Conservation (phyloP, 2,329 filamentous ascomycete species). For the Phialocephala subalpina region DNA sequence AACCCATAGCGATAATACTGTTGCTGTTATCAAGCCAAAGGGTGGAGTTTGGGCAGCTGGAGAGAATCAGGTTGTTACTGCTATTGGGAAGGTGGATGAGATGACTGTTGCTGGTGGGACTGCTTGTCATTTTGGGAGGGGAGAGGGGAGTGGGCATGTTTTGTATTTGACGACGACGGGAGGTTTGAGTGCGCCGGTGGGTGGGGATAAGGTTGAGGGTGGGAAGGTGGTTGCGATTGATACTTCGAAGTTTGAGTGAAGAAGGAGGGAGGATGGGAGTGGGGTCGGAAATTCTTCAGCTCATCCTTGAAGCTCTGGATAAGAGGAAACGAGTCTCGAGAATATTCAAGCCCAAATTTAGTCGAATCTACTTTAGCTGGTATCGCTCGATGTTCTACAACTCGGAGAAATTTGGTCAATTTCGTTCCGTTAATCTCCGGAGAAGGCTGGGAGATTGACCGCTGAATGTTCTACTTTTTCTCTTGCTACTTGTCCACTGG, state of each 20-base stretch:
- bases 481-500: too few relatives aligned
- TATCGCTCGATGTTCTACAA: too few relatives aligned
- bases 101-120: slow-evolving; percentile 31
- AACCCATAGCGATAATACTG: slow-evolving; percentile 13
- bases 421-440: too few relatives aligned
- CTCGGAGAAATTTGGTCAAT: too few relatives aligned
- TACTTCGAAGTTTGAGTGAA: slow-evolving; percentile 11
- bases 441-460: too few relatives aligned
- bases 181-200: slow-evolving; percentile 27
- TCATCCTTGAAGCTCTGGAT: too few relatives aligned
- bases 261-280: not conserved
- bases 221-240: slow-evolving; percentile 34
- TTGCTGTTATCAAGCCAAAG: slow-evolving; percentile 23
- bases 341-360: too few relatives aligned
- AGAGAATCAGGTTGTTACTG: slow-evolving; percentile 3
- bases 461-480: too few relatives aligned
- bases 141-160: slow-evolving; percentile 23
- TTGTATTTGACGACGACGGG: slow-evolving; percentile 35
- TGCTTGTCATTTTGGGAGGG: slow-evolving; percentile 31
- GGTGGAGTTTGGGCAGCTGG: not conserved
- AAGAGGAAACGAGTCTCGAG: too few relatives aligned
- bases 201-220: slow-evolving; percentile 30
- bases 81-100: slow-evolving; percentile 22
- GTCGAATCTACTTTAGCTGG: too few relatives aligned
- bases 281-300: too few relatives aligned